A percentile compares a stretch with the other conserved stretches of the same genome.
These are phyloP conservation scores for Pneumocystis oryctolagi DNA, from an alignment of 1,139 yeast genomes.

Conservation along the genomic window DNA sequence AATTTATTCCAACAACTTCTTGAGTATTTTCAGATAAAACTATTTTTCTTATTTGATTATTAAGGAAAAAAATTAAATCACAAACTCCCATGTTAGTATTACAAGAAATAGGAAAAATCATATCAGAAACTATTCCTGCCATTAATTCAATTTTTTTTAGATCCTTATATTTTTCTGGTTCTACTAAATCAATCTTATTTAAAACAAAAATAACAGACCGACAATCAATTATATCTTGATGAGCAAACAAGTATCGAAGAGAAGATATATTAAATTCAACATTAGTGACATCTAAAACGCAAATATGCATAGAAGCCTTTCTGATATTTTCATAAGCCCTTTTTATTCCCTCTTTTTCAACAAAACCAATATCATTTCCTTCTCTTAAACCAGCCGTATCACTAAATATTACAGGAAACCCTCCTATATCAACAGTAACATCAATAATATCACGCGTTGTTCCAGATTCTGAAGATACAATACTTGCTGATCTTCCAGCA, in stretches of 20 bases:
- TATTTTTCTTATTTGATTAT: constrained; percentile 34
- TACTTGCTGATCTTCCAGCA: constrained; percentile 72
- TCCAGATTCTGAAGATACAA: constrained; percentile 84
- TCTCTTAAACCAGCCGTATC: constrained; percentile 86
- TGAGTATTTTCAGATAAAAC: constrained; percentile 32
- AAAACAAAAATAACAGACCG: constrained; percentile 21
- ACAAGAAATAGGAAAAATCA: constrained; percentile 51
- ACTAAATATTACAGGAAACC: constrained; percentile 68
- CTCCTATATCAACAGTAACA: constrained; percentile 64
- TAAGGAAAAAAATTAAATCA: constrained; percentile 29
- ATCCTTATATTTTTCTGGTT: constrained; percentile 1
- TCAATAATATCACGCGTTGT: constrained; percentile 86
- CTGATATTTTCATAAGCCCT: constrained; percentile 50
- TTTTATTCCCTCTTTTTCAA: constrained; percentile 72
- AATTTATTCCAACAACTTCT: constrained; percentile 57
- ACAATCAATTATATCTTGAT: constrained; percentile 15
- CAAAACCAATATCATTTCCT: constrained; percentile 29
- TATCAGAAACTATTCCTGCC: constrained; percentile 18
- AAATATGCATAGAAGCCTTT: constrained; percentile 46
- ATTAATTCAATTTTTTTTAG: background rate
- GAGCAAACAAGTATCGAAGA: constrained; percentile 8
- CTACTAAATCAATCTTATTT: constrained; percentile 23
- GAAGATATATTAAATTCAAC: constrained; percentile 25
- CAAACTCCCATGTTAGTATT: constrained; percentile 40
- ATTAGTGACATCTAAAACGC: constrained; percentile 34